Evolutionary conservation across 805 yeast genomes (phyloP).

Genomic region (Lachancea waltii): DNA sequence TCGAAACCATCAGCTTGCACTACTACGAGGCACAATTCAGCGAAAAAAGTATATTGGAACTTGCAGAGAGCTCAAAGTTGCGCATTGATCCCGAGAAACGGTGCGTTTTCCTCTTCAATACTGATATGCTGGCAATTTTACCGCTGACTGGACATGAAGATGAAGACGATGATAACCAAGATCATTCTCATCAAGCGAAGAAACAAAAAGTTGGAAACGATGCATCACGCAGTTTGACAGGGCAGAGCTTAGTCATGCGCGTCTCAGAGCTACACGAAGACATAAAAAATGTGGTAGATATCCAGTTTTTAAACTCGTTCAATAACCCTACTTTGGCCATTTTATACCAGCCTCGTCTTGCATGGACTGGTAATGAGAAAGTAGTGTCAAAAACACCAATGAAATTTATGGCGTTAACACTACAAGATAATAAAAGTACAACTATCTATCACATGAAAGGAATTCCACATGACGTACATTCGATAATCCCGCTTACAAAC

Average conservation of each 20-base stretch:
- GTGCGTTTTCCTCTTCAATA: slow-evolving; percentile 52
- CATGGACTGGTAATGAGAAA: slow-evolving; percentile 65
- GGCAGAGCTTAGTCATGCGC: slow-evolving; percentile 49
- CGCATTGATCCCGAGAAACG: slow-evolving; percentile 56
- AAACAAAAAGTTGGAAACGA: slow-evolving; percentile 5
- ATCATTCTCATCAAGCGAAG: slow-evolving; percentile 8
- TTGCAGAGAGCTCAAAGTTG: slow-evolving; percentile 37
- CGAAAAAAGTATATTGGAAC: slow-evolving; percentile 36
- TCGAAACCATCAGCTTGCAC: slow-evolving; percentile 77
- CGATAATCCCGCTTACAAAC: slow-evolving; percentile 53
- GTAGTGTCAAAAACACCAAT: slow-evolving; percentile 18
- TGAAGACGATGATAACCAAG: slow-evolving; percentile 27
- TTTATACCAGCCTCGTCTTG: slow-evolving; percentile 47
- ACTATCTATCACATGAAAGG: slow-evolving; percentile 57
- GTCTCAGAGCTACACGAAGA: slow-evolving; percentile 51
- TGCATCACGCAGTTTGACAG: background rate
- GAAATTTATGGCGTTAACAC: slow-evolving; percentile 32
- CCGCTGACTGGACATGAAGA: slow-evolving; percentile 49
- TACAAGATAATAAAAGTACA: slow-evolving; percentile 55
- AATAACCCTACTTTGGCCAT: slow-evolving; percentile 78
- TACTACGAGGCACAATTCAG: slow-evolving; percentile 70
- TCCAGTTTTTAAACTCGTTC: slow-evolving; percentile 66
- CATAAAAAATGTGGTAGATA: slow-evolving; percentile 59
- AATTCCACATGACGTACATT: slow-evolving; percentile 69
- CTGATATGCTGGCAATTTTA: slow-evolving; percentile 63